phyloP scores from a whole-genome alignment of 1,284 basidiomycete species.

The Heliocybe sulcata region DNA sequence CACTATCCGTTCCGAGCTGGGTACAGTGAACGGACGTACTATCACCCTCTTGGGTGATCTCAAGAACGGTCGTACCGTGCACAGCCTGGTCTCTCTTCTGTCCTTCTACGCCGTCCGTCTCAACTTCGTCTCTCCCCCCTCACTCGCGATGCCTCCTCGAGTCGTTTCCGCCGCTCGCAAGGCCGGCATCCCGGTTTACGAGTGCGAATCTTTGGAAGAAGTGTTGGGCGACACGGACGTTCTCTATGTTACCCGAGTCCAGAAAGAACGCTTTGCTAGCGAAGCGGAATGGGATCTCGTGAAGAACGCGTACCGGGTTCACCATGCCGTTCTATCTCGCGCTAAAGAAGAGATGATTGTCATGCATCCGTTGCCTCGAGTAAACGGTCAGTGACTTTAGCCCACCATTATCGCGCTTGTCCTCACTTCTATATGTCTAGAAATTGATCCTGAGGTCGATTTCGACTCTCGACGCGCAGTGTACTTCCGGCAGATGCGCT shows the following conservation, averaged over 20 bases:
- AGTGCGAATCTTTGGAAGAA: slow-evolving; percentile 84
- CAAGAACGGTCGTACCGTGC: slow-evolving; percentile 97
- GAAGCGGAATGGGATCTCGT: slow-evolving; percentile 85
- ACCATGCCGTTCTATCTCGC: slow-evolving; percentile 86
- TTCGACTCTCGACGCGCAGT: slow-evolving; percentile 92
- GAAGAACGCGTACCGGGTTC: slow-evolving; percentile 90
- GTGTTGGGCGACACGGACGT: slow-evolving; percentile 94
- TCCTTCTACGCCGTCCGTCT: slow-evolving; percentile 91
- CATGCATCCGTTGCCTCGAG: slow-evolving; percentile 94
- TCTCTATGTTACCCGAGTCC: slow-evolving; percentile 93
- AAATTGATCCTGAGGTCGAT: slow-evolving; percentile 98
- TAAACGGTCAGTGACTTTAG: slow-evolving; percentile 60
- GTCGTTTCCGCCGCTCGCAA: slow-evolving; percentile 82
- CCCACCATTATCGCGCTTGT: neutral
- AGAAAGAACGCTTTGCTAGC: slow-evolving; percentile 89
- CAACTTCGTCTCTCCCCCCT: slow-evolving; percentile 92
- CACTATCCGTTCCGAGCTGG: slow-evolving; percentile 96
- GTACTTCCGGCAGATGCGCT: slow-evolving; percentile 99
- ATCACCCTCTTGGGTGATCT: slow-evolving; percentile 95
- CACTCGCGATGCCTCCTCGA: slow-evolving; percentile 87
- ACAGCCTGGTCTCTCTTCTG: slow-evolving; percentile 90
- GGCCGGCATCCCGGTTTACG: slow-evolving; percentile 73
- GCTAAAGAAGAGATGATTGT: slow-evolving; percentile 98
- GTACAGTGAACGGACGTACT: slow-evolving; percentile 94
- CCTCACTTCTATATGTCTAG: slow-evolving; percentile 26